Conservation (phyloP, 2,329 filamentous ascomycete species). For the Phialocephala sp. region DNA sequence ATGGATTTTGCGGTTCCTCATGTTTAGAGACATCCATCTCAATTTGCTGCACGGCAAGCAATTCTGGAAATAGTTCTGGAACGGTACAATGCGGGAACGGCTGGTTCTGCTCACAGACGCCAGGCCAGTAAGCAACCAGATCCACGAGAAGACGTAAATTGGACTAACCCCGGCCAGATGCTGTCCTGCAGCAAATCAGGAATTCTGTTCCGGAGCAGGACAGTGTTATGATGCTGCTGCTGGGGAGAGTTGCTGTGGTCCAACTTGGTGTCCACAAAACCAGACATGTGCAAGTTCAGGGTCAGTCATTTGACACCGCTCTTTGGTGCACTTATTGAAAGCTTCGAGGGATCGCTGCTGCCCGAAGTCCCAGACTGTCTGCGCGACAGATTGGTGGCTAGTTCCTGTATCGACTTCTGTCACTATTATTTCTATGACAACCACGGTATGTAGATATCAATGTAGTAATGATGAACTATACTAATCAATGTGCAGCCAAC, state of each 20-base stretch:
- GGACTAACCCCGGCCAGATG: not conserved
- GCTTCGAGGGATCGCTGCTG: not conserved
- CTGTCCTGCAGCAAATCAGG: not conserved
- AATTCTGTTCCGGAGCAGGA: not conserved
- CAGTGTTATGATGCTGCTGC: not conserved
- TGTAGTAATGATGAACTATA: not conserved
- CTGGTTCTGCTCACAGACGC: not conserved
- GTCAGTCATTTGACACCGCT: not conserved
- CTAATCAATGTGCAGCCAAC: not conserved
- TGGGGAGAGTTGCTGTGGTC: not conserved
- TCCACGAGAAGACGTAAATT: not conserved
- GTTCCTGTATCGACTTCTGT: conserved; percentile 5
- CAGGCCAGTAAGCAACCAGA: not conserved
- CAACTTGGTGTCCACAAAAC: not conserved
- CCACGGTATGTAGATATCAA: not conserved
- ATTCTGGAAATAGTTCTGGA: conserved; percentile 6
- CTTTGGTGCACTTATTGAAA: not conserved
- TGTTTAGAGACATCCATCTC: not conserved
- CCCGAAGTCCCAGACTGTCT: not conserved
- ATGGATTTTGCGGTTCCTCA: not conserved
- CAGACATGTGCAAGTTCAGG: not conserved
- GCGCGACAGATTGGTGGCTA: conserved; percentile 1
- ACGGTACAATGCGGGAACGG: not conserved
- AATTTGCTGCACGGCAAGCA: not conserved
- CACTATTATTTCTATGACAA: conserved; percentile 3